Evolutionary conservation across 345 rosid species (phyloP), one percentile per base, ranked within the genome.

Genomic region (Gossypium arboreum): DNA sequence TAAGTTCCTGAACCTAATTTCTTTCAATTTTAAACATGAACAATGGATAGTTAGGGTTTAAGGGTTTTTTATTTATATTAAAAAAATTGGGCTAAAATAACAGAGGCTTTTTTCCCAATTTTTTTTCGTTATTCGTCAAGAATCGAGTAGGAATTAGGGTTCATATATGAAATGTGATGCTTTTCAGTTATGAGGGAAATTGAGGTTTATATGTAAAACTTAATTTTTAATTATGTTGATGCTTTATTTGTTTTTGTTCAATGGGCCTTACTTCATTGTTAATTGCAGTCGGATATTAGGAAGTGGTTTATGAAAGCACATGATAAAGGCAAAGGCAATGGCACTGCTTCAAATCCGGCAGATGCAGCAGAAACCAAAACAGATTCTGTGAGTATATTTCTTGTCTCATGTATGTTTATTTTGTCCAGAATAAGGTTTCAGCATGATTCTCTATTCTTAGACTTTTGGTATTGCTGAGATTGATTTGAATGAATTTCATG

Each of bases 241-340:
- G 17, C 10, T 73, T 73, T 60, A 8, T 68, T 68, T 68, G 6
- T 68, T 48, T 68, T 25, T 24, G 34, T 68, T 48, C 57, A 8
- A 68, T 15, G 72, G 72, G 3, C 69, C 34, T 57, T 57, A 22
- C 62, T 73, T 62, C 0, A 6, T 12, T 27, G 27, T 57, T 60
- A 57, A 72, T 82, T 79, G 76, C 89, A 94, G 98, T 91, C 94
- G 18, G 99, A 91, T 85, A 95, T 95, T 78, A 85, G 99, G 83
- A 95, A 93, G 80, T 95, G 99, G 99, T 88, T 95, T 50, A 82
- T 93, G 94, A 95, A 93, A 88, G 81, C 99, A 1, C 99, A 95
- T 76, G 89, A 86, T n/a, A 92, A 89, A 77, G 80, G 79, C 75
- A 88, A 84, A 75, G 89, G 86, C 60, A 88, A 82, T 73, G 90